phyloP scores from a whole-genome alignment of 208 protist species.

The Vickermania spadyakhi region DNA sequence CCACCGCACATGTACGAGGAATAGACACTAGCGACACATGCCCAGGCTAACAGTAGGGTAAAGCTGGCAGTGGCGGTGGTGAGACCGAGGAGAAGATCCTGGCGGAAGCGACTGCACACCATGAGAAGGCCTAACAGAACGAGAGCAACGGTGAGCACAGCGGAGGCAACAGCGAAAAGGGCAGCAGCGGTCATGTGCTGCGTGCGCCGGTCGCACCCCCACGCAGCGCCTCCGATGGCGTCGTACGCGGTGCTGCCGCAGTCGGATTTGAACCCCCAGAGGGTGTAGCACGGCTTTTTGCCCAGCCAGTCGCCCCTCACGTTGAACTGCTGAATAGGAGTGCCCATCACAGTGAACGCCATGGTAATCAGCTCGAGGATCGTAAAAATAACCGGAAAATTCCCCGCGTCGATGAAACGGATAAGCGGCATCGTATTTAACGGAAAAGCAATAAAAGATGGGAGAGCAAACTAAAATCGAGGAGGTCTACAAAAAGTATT shows the following conservation, averaged over 20 bases:
- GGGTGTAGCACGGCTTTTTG: conserved; percentile 6
- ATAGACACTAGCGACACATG: background rate
- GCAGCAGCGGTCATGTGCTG: conserved; percentile 4
- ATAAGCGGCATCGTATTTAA: too few relatives aligned
- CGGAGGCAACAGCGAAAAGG: conserved; percentile 1
- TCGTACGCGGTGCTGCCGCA: conserved; percentile 8
- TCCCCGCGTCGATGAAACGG: background rate
- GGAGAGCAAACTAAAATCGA: too few relatives aligned
- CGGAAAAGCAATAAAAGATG: too few relatives aligned
- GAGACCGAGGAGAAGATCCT: background rate
- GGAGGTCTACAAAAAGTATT: too few relatives aligned
- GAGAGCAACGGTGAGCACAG: conserved; percentile 1
- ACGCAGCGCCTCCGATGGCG: background rate
- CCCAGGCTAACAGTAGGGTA: background rate
- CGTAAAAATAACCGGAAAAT: background rate
- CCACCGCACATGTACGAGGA: conserved; percentile 12
- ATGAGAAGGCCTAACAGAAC: background rate
- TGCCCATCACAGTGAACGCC: conserved; percentile 9
- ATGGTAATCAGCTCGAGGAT: conserved; percentile 7
- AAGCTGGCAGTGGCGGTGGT: background rate
- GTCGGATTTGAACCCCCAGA: conserved; percentile 14
- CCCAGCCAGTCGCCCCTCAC: background rate
- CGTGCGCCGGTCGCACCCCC: background rate
- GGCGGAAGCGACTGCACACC: background rate
- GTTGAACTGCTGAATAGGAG: conserved; percentile 16